A percentile compares a stretch with the other conserved stretches of the same genome.
These are phyloP conservation scores for Falciphora oryzae DNA, from an alignment of 2,329 filamentous ascomycete species.

Conservation along the genomic window DNA sequence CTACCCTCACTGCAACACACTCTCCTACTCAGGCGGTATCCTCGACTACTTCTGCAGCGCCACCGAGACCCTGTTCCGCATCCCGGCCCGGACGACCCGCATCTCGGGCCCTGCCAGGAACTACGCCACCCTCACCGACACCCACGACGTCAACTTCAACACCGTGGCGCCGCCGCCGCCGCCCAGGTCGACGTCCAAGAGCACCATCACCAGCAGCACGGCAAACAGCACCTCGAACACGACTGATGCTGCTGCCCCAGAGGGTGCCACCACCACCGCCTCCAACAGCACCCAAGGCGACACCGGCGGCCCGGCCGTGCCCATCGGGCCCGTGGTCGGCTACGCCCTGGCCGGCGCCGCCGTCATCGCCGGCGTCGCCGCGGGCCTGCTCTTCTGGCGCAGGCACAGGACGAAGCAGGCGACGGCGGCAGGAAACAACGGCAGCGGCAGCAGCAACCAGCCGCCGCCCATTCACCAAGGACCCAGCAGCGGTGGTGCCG, in stretches of 20 bases:
- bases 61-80: background rate
- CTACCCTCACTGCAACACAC: conserved; percentile 39
- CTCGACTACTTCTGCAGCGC: conserved; percentile 40
- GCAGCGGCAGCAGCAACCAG: too few species aligned
- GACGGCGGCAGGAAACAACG: background rate
- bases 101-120: background rate
- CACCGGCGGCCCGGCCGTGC: conserved; percentile 15
- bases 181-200: background rate
- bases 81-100: background rate
- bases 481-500: too few species aligned
- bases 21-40: conserved; percentile 34
- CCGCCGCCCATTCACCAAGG: too few species aligned
- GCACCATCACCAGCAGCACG: background rate
- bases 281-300: background rate
- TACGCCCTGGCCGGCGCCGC: conserved; percentile 32
- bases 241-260: background rate
- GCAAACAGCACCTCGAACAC: too few species aligned
- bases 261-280: too few species aligned
- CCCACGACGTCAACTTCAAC: background rate
- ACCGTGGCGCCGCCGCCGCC: background rate
- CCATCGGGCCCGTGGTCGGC: conserved; percentile 31
- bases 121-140: background rate
- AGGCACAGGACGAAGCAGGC: conserved; percentile 15
- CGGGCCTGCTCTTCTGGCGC: conserved; percentile 27
- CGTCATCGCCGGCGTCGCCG: conserved; percentile 24